Evolutionary conservation across 495 filamentous ascomycete genomes (phyloP), one percentile per base, ranked within the genome.

Genomic region (Bacidia gigantensis): DNA sequence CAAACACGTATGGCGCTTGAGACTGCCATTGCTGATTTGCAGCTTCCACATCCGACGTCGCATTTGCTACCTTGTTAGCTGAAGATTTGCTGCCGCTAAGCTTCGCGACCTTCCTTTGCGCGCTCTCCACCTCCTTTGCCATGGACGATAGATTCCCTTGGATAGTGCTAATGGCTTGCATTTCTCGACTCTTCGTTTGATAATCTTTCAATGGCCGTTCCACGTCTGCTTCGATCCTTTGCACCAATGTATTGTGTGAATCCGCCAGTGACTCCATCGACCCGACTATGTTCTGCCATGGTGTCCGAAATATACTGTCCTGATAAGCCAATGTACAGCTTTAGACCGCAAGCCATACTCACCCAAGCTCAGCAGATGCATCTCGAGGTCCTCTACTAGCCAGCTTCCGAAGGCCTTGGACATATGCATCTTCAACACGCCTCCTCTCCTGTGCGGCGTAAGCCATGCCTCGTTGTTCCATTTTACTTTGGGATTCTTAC

Each of bases 1-100:
- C 93, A 62, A 93, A 97, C 51, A 96, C 83, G 66, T 86, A 97
- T 5, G 93, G 93, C 29, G 93, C 87, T 63, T 95, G 86, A 9
- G 92, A 93, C 29, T 95, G 84, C 93, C 93, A 99, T 64, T 94
- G 84, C 55, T 82, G 77, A 46, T 69, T 78, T 2, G 89, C 84
- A 57, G 78, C 81, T 47, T 94, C 85, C 12, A 92, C 75, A 42
- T 84, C 80, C 11, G 80, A 69, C 0, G 80, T 70, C 3, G 90
- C 92, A 48, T 73, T 74, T 9, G 90, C 84, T 38, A 95, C 78
- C 65, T 87, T 94, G 35, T 81, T 80, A n/a, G 80, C 67, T 43
- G 81, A 83, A 22, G 85, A 84, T 62, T 86, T 89, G 22, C 78
- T 76, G 35, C 86, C 87, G 64, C 86, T 90, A 32, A 93, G 74